Conservation (phyloP, 73 alveolate genomes). For the Tetrahymena borealis region DNA sequence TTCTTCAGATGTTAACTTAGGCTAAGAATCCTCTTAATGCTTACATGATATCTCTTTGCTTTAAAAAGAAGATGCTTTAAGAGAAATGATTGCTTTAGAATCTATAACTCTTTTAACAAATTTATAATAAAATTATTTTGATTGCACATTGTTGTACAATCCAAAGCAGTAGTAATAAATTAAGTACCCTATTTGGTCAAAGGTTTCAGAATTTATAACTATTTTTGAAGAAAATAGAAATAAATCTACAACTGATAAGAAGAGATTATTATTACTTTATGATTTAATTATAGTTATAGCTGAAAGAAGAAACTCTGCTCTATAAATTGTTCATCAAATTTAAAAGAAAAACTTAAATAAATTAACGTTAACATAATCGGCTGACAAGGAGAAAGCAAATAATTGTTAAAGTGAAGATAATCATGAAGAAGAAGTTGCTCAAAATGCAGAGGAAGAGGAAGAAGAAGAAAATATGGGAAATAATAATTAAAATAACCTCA, state of each 20-base stretch:
- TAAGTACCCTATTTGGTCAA: not conserved
- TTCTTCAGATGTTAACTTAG: not conserved
- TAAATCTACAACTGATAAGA: not conserved
- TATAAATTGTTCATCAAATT: not conserved
- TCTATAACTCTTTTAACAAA: not conserved
- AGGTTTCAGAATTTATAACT: not conserved
- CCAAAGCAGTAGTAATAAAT: not conserved
- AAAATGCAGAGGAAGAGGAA: not conserved
- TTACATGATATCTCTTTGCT: not conserved
- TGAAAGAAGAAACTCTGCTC: not conserved
- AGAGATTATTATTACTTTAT: not conserved
- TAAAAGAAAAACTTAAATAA: not conserved
- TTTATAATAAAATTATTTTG: not conserved
- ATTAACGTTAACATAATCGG: too few species aligned
- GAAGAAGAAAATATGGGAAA: not conserved
- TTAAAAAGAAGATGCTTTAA: not conserved
- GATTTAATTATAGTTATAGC: not conserved
- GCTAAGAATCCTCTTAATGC: not conserved
- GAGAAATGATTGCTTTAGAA: not conserved
- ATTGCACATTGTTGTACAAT: not conserved
- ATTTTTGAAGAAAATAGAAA: not conserved
- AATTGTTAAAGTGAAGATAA: too few species aligned
- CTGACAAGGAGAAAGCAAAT: too few species aligned
- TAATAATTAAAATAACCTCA: not conserved
- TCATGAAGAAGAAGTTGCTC: not conserved